Conservation (phyloP, 257 asterid species). For the Cruciata laevipes region DNA sequence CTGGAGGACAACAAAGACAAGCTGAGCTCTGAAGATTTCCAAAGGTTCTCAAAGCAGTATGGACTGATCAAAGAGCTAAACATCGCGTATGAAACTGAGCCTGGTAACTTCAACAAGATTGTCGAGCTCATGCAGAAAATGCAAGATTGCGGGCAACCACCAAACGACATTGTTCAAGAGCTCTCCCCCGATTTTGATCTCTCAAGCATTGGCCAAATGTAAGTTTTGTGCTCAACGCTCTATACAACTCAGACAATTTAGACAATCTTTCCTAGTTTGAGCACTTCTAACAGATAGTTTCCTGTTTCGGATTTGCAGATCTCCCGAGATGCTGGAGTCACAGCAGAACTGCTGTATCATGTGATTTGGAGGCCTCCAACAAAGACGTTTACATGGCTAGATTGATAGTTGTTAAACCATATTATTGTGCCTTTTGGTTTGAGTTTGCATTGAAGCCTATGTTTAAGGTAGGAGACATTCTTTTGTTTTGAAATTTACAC, state of each 20-base stretch:
- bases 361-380: slow-evolving; percentile 23
- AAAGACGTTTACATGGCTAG: not conserved
- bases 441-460: not conserved
- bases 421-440: not conserved
- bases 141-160: slow-evolving; percentile 99
- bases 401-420: not conserved
- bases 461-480: not conserved
- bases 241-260: not conserved
- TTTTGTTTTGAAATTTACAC: not conserved
- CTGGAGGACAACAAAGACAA: slow-evolving; percentile 67
- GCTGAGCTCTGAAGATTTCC: slow-evolving; percentile 55
- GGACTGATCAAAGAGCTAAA: slow-evolving; percentile 63
- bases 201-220: slow-evolving; percentile 74
- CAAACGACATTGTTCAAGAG: slow-evolving; percentile 81
- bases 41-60: slow-evolving; percentile 54
- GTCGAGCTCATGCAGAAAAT: slow-evolving; percentile 98
- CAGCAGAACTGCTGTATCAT: slow-evolving; percentile 59
- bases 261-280: not conserved
- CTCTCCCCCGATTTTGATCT: slow-evolving; percentile 87
- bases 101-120: slow-evolving; percentile 81
- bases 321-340: slow-evolving; percentile 74
- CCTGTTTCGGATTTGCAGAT: slow-evolving; percentile 39
- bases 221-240: slow-evolving; percentile 22
- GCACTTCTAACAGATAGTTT: slow-evolving; percentile 9
- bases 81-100: slow-evolving; percentile 65